Base-by-base conservation (phyloP, 768 basidiomycete species). In the Russula lepida region DNA sequence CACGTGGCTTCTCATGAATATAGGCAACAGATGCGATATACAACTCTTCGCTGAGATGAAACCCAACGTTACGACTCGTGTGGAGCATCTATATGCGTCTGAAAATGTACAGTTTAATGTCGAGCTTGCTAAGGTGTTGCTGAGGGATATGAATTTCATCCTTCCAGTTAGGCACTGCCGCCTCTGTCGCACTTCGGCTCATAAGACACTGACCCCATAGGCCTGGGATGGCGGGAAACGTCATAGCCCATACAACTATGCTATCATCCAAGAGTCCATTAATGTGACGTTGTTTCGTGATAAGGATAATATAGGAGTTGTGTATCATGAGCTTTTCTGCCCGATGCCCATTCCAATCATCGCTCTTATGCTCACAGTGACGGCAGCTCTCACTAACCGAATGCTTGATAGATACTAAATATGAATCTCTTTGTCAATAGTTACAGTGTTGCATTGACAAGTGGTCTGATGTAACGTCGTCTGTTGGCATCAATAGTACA, bases 391-490 rank as follows among this genome's bases (percentile, higher is more conserved):
- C 30, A 13, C 39, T 6, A 33, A 28, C 27, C 46, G 6, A 19
- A 50, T 47, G 19, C 48, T 8, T 50, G 28, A 25, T 23, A 6
- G 54, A n/a, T 33, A 33, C 30, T 56, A 30, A 46, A 44, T 43
- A 6, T 56, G 1, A 44, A 6, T 6, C 11, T 28, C 6, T 23
- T 13, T 19, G 13, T 33, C 28, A 32, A 46, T 33, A 54, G 59
- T 13, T 60, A 21, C 33, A 60, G 17, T 48, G 59, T 21, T 60
- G 59, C 46, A 54, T 60, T 17, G 44, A 60, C 15, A 53, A 60
- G n/a, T 60, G 59, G 59, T 54, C 46, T 17, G 21, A 28, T 37
- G 28, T 39, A 21, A 54, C 19, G 7, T 11, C 3, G 48, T 35
- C 17, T 9, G 12, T 49, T 9, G 52, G 4, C 8, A n/a, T 4